Percentiles rank a stretch among this genome's conserved stretches.
phyloP scores from a whole-genome alignment of 805 yeast species.

The Yamadazyma akitaensis region DNA sequence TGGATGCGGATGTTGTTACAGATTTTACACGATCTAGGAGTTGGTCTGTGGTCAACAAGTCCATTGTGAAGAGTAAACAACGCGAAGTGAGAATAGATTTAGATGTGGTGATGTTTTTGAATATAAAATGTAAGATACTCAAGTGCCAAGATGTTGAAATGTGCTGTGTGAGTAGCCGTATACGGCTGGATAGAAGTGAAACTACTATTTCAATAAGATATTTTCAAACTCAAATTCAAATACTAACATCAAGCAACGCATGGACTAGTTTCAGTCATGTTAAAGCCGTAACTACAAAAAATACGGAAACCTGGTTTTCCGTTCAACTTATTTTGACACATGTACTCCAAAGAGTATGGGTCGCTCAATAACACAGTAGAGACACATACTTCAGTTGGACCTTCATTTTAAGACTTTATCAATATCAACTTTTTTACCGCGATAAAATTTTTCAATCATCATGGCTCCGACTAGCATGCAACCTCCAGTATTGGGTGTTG shows the following conservation, averaged over 20 bases:
- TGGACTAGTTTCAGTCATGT: too few relatives aligned
- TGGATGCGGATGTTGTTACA: not conserved
- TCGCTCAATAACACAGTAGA: not conserved
- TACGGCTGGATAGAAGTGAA: too few relatives aligned
- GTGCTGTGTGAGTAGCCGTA: too few relatives aligned
- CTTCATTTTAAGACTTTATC: not conserved
- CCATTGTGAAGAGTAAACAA: constrained; percentile 3
- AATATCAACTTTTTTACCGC: not conserved
- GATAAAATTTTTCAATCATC: constrained; percentile 1
- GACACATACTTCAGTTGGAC: not conserved
- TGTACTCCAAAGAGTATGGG: too few relatives aligned
- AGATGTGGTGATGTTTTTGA: not conserved
- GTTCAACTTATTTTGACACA: not conserved
- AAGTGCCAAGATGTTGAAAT: not conserved
- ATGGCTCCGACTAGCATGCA: constrained; percentile 35
- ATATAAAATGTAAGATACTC: not conserved
- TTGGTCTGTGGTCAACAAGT: not conserved
- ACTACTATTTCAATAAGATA: too few relatives aligned
- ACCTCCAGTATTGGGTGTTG: constrained; percentile 54
- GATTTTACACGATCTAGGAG: not conserved
- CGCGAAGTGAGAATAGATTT: constrained; percentile 1
- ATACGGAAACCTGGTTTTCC: too few relatives aligned
- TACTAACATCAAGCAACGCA: too few relatives aligned
- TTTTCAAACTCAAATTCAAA: too few relatives aligned
- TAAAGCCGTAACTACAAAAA: too few relatives aligned